A percentile compares a stretch with the other conserved stretches of the same genome.
These are phyloP conservation scores for Beauveria caledonica DNA, from an alignment of 2,329 filamentous ascomycete genomes.

Conservation along the genomic window DNA sequence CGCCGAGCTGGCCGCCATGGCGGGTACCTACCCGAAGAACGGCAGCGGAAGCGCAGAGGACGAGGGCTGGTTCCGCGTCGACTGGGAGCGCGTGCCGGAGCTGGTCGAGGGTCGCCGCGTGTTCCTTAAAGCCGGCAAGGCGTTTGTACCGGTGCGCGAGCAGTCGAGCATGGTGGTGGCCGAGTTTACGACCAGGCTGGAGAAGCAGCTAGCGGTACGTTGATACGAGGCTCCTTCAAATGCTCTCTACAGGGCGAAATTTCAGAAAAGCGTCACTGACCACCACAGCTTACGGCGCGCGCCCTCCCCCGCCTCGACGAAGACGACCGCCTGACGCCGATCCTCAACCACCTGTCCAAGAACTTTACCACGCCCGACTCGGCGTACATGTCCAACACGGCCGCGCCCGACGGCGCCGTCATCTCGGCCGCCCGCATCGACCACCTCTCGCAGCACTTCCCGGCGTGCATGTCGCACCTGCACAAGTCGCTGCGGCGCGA, in stretches of 20 bases:
- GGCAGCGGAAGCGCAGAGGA: conserved; percentile 49
- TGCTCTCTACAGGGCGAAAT: not conserved
- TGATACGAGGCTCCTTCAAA: too few species aligned
- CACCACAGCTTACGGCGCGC: conserved; percentile 67
- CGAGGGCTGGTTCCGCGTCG: conserved; percentile 90
- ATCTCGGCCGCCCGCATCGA: conserved; percentile 77
- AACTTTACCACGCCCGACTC: conserved; percentile 91
- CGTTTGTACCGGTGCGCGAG: conserved; percentile 81
- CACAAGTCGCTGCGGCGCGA: conserved; percentile 81
- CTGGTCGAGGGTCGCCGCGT: conserved; percentile 74
- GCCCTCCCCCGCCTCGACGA: conserved; percentile 89
- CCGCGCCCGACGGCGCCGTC: conserved; percentile 58
- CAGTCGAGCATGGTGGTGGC: conserved; percentile 83
- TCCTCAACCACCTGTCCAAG: conserved; percentile 73
- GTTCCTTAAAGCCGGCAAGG: conserved; percentile 71
- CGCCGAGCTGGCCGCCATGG: conserved; percentile 49
- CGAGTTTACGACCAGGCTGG: conserved; percentile 73
- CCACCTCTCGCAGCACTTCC: conserved; percentile 70
- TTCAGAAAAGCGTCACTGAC: not conserved
- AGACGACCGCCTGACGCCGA: conserved; percentile 75
- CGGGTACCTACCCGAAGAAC: conserved; percentile 15
- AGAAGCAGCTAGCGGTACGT: conserved; percentile 71
- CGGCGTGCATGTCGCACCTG: conserved; percentile 88
- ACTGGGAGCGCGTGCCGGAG: conserved; percentile 89
- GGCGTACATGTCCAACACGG: conserved; percentile 58